Conservation (phyloP, 2,329 filamentous ascomycete genomes). For the Colletotrichum horii region DNA sequence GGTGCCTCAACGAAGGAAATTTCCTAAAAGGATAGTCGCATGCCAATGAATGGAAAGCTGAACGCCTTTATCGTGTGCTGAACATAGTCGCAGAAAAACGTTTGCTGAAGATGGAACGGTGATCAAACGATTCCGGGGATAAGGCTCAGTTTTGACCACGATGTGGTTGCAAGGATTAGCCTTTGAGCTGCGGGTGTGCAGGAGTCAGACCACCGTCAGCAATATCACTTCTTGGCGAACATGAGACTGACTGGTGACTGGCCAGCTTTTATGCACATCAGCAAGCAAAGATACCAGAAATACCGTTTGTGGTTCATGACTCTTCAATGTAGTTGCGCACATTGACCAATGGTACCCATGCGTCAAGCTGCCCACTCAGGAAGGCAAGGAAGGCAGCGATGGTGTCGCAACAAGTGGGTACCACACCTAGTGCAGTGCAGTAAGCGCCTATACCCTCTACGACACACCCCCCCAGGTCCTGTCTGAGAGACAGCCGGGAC, state of each 20-base stretch:
- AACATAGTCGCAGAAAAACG: fast-evolving
- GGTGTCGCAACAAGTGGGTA: too few species aligned
- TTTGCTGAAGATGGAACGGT: background rate
- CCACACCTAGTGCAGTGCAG: too few species aligned
- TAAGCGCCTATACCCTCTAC: too few species aligned
- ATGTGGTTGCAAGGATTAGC: background rate
- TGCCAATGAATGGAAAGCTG: background rate
- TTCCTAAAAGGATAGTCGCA: background rate
- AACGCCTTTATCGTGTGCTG: fast-evolving
- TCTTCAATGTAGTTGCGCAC: background rate
- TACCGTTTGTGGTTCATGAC: background rate
- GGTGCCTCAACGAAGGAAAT: background rate
- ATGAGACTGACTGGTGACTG: background rate
- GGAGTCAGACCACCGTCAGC: background rate
- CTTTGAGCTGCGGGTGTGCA: background rate
- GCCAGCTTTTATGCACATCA: background rate
- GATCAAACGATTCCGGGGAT: background rate
- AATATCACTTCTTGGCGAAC: background rate
- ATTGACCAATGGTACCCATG: background rate
- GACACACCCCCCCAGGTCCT: too few species aligned
- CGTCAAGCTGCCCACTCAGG: background rate
- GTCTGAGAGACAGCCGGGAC: too few species aligned
- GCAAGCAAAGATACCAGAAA: background rate
- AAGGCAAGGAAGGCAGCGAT: too few species aligned
- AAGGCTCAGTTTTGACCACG: background rate